Conservation (phyloP, 352 stramenopile species). For the Saprolegnia diclina region DNA sequence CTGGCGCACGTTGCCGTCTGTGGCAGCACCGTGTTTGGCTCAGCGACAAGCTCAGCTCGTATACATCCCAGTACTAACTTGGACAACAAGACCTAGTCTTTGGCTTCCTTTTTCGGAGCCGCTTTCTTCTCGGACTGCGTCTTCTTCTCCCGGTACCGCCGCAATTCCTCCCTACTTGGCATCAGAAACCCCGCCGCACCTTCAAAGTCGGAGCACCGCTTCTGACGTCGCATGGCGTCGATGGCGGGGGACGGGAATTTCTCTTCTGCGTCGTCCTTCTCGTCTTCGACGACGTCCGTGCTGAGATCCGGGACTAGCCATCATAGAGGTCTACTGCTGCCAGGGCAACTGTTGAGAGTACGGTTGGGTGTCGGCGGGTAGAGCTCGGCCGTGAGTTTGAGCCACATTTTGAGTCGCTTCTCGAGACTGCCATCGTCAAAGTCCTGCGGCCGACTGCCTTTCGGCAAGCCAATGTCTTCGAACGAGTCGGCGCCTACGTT, state of each 20-base stretch:
- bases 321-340: background rate
- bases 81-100: conserved; percentile 10
- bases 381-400: conserved; percentile 57
- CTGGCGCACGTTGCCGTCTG: too few species aligned
- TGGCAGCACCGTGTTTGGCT: too few species aligned
- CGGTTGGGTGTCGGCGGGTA: conserved; percentile 38
- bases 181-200: background rate
- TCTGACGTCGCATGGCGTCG: conserved; percentile 61
- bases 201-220: conserved; percentile 33
- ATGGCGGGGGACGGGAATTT: conserved; percentile 63
- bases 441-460: conserved; percentile 44
- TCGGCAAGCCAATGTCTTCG: conserved; percentile 67
- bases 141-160: conserved; percentile 40
- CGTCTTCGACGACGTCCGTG: conserved; percentile 29
- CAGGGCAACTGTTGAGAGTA: background rate
- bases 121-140: conserved; percentile 45
- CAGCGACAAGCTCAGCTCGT: too few species aligned
- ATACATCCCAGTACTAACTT: too few species aligned
- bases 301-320: conserved; percentile 28
- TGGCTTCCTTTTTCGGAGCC: conserved; percentile 49
- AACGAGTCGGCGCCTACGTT: conserved; percentile 48
- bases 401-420: conserved; percentile 61
- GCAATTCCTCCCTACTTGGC: conserved; percentile 48
- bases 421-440: conserved; percentile 49
- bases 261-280: conserved; percentile 34